phyloP scores from a whole-genome alignment of 345 rosid genomes.

The Aquilaria sinensis region DNA sequence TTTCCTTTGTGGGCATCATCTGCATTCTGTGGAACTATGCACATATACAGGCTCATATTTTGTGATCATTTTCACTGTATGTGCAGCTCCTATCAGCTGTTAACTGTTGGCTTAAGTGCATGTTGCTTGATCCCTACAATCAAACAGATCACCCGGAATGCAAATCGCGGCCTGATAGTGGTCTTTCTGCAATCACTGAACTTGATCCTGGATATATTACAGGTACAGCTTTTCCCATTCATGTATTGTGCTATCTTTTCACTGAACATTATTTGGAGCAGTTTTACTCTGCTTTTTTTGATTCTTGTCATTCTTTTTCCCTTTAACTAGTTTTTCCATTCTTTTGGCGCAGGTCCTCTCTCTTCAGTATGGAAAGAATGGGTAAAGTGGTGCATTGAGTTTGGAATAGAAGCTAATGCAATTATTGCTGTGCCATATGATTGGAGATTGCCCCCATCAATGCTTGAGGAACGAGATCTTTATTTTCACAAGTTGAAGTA shows the following conservation, averaged over 20 bases:
- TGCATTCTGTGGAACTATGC: no score
- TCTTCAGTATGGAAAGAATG: slow-evolving; percentile 99
- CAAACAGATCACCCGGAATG: slow-evolving; percentile 98
- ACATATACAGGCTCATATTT: no score
- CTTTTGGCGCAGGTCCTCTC: slow-evolving; percentile 67
- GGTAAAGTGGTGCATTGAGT: slow-evolving; percentile 98
- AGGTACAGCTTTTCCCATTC: slow-evolving; percentile 28
- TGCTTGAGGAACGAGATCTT: slow-evolving; percentile 95
- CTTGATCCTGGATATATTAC: slow-evolving; percentile 97
- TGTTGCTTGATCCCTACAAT: slow-evolving; percentile 85
- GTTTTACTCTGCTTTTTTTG: no score
- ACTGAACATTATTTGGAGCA: not conserved
- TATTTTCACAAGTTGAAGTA: slow-evolving; percentile 97
- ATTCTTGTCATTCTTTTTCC: not conserved
- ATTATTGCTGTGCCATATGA: slow-evolving; percentile 95
- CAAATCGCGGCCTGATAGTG: slow-evolving; percentile 91
- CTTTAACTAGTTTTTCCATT: slow-evolving; percentile 5
- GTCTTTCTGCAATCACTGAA: slow-evolving; percentile 94
- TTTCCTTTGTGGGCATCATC: no score
- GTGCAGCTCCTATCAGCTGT: slow-evolving; percentile 94
- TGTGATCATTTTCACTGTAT: slow-evolving; percentile 1
- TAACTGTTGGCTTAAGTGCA: slow-evolving; percentile 97
- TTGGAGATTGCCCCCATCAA: slow-evolving; percentile 93
- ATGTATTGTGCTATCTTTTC: not conserved
- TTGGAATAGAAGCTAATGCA: slow-evolving; percentile 92